phyloP scores from a whole-genome alignment of 441 rosid species.

The Euphorbia schlechtendalii region DNA sequence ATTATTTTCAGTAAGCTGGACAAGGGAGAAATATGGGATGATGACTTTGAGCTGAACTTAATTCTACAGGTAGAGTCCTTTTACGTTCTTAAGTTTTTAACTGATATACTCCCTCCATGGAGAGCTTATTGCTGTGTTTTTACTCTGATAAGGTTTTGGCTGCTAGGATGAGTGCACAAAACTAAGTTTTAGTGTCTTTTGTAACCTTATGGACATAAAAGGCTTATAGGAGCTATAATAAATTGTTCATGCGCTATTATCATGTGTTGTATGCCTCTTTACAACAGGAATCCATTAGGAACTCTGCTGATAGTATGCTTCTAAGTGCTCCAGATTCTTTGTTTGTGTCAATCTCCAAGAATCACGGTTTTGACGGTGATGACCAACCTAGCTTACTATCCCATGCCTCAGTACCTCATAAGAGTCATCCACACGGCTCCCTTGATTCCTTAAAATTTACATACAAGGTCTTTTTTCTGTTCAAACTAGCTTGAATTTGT shows the following conservation, averaged over 20 bases:
- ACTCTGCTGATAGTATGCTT: conserved; percentile 80
- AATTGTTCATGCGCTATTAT: too few species aligned
- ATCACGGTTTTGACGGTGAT: conserved; percentile 41
- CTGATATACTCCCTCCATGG: not conserved
- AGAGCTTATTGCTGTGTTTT: too few species aligned
- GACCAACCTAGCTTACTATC: conserved; percentile 39
- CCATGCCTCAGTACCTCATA: conserved; percentile 44
- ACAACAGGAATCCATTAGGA: conserved; percentile 84
- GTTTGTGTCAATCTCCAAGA: conserved; percentile 61
- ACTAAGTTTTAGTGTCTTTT: too few species aligned
- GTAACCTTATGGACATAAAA: too few species aligned
- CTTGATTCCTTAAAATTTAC: conserved; percentile 75
- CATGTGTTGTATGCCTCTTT: conserved; percentile 10
- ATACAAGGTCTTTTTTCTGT: conserved; percentile 52
- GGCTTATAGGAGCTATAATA: too few species aligned
- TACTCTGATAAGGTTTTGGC: too few species aligned
- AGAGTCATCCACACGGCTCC: conserved; percentile 38
- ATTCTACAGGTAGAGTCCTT: conserved; percentile 58
- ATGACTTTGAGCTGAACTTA: conserved; percentile 87
- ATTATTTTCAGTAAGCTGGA: conserved; percentile 73
- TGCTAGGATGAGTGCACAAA: too few species aligned
- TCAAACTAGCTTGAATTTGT: conserved; percentile 14
- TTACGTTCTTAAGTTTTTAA: conserved; percentile 10
- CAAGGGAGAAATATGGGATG: conserved; percentile 82
- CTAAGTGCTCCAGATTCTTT: conserved; percentile 78